Base-by-base conservation (phyloP, 2,329 filamentous ascomycete species). In the Colletotrichum navitas region DNA sequence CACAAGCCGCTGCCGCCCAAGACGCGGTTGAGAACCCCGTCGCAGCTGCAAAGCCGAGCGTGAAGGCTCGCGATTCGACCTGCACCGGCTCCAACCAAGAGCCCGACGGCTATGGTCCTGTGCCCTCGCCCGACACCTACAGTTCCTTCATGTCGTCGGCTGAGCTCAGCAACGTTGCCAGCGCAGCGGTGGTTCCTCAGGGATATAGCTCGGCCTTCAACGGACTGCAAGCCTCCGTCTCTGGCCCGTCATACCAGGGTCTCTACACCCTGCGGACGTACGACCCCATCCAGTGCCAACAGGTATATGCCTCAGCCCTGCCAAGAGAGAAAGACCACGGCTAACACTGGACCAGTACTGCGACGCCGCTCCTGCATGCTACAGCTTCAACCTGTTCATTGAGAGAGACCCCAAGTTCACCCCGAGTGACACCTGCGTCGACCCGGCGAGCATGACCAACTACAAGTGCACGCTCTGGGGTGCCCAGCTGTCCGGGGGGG, bases 391-490 rank as follows among this genome's bases (percentile, higher is more conserved):
- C 64, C 8, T 71, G 21, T 71, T 58, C 64, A 24, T 63, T 16
- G 68, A 71, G 43, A 68, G 68, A 47, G 21, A 71, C 36, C 68
- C 68, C 55, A 34, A 21, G 18, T 52, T 21, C 16, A 55, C 32
- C 7, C 68, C 68, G 41, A 36, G 32, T n/a, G 47, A 62, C 21
- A 41, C 32, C 16, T 71, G 68, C 64, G 11, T 32, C 49, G 41
- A 71, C 63, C 64, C 68, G 5, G 16, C 8, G 16, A 71, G 64
- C 64, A 68, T 55, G 26, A 32, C 59, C 58, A 68, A 62, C 56
- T 54, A 47, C 52, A 71, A 71, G 58, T 71, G 68, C 51, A 68
- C 43, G 1, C 68, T 67, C 26, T 71, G 56, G 51, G 68, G 68
- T n/a, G 24, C 32, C 12, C 47, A 29, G 10, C n/a, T 71, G 14